phyloP scores from a whole-genome alignment of 192 early-diverging fungal species.

The Lobulomyces angularis region DNA sequence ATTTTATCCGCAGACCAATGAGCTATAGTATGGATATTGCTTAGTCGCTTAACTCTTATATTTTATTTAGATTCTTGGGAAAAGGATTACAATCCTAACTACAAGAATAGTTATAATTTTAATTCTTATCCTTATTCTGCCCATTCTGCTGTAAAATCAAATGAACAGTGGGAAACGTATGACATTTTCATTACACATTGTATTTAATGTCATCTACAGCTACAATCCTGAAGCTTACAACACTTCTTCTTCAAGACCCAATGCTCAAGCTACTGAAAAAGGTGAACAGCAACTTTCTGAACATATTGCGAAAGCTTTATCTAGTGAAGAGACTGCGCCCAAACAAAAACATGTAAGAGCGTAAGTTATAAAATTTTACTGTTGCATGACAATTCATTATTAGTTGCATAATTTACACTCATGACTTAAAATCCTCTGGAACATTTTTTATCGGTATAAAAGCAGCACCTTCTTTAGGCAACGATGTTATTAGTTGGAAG shows the following conservation, averaged over 20 bases:
- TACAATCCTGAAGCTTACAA: no score
- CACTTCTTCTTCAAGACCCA: conserved; percentile 13
- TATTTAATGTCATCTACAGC: no score
- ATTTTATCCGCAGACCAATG: no score
- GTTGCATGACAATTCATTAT: background rate
- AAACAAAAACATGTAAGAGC: conserved; percentile 93
- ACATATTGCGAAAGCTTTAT: conserved; percentile 86
- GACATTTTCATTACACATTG: no score
- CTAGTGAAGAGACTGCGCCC: conserved; percentile 78
- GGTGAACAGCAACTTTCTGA: conserved; percentile 73
- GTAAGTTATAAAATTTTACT: conserved; percentile 20
- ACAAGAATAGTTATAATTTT: no score
- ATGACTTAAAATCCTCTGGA: conserved; percentile 77
- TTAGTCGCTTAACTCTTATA: no score
- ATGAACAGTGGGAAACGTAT: no score
- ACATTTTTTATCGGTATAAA: conserved; percentile 78
- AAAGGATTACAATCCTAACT: no score
- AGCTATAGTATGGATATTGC: no score
- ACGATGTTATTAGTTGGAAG: conserved; percentile 96
- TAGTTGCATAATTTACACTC: conserved; percentile 84
- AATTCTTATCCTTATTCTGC: no score
- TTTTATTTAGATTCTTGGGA: no score
- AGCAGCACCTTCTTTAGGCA: conserved; percentile 73
- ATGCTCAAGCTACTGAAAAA: conserved; percentile 55
- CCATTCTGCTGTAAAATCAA: no score